phyloP scores from a whole-genome alignment of 352 stramenopile genomes.

The Globisporangium cederbergense region DNA sequence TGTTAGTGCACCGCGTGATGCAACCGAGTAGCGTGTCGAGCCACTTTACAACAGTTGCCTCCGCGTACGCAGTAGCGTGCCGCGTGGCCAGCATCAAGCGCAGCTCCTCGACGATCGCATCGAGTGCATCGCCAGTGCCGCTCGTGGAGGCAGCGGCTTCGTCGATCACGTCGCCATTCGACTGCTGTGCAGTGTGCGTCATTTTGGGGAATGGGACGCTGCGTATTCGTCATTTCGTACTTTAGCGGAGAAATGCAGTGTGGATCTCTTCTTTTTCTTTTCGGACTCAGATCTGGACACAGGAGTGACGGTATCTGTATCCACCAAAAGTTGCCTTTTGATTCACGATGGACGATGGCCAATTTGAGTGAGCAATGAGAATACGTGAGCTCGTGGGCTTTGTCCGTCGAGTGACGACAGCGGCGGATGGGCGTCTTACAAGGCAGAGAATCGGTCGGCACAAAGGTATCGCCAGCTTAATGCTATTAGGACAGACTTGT shows the following conservation, averaged over 20 bases:
- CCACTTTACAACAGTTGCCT: background rate
- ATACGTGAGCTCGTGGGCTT: background rate
- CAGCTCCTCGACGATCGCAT: conserved; percentile 2
- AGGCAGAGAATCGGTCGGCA: too few relatives aligned
- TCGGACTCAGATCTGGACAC: conserved; percentile 1
- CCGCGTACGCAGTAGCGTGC: background rate
- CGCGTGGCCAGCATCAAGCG: background rate
- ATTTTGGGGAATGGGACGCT: conserved; percentile 6
- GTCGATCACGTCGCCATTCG: background rate
- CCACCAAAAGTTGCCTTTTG: conserved; percentile 10
- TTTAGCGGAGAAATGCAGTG: conserved; percentile 3
- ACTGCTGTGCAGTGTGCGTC: background rate
- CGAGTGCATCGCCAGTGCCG: background rate
- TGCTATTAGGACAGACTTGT: background rate
- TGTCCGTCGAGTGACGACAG: background rate
- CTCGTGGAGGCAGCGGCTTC: background rate
- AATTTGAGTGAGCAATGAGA: background rate
- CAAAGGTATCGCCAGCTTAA: background rate
- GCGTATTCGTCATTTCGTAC: conserved; percentile 1
- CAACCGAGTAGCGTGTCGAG: background rate
- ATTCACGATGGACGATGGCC: background rate
- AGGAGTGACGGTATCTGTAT: conserved; percentile 5
- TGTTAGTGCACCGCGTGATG: background rate
- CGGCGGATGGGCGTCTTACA: background rate
- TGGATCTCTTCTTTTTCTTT: background rate